Percentiles rank a stretch among this genome's conserved stretches.
phyloP scores from a whole-genome alignment of 495 filamentous ascomycete species.

The Pseudomonodictys pantanalensis region DNA sequence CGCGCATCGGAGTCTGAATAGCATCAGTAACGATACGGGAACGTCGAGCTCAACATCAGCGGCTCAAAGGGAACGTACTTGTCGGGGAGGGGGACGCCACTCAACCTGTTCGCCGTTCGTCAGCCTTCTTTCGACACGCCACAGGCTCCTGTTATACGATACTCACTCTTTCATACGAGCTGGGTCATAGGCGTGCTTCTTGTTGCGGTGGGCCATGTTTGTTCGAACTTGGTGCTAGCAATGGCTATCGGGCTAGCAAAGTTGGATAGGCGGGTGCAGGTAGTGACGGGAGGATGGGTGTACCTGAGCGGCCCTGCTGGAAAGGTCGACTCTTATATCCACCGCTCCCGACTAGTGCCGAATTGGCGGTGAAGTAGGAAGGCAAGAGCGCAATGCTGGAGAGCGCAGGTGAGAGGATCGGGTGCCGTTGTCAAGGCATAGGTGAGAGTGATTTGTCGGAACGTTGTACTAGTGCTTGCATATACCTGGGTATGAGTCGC shows the following conservation, averaged over 20 bases:
- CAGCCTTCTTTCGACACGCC: not conserved
- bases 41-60: not conserved
- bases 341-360: too few species aligned
- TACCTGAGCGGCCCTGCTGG: not conserved
- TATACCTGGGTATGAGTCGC: too few species aligned
- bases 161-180: not conserved
- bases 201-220: not conserved
- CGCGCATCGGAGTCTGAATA: slow-evolving; percentile 13
- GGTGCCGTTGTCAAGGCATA: too few species aligned
- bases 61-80: slow-evolving; percentile 1
- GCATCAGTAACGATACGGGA: too few species aligned
- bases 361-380: too few species aligned
- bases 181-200: not conserved
- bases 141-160: not conserved
- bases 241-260: not conserved
- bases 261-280: not conserved
- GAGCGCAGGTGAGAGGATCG: too few species aligned
- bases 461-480: too few species aligned
- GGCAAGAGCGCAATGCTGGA: too few species aligned
- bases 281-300: too few species aligned
- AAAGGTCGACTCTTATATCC: not conserved
- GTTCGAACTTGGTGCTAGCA: not conserved
- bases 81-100: slow-evolving; percentile 1
- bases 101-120: slow-evolving; percentile 2
- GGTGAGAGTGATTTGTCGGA: too few species aligned